Evolutionary conservation across 345 rosid species (phyloP).

Genomic region (Populus deltoides): DNA sequence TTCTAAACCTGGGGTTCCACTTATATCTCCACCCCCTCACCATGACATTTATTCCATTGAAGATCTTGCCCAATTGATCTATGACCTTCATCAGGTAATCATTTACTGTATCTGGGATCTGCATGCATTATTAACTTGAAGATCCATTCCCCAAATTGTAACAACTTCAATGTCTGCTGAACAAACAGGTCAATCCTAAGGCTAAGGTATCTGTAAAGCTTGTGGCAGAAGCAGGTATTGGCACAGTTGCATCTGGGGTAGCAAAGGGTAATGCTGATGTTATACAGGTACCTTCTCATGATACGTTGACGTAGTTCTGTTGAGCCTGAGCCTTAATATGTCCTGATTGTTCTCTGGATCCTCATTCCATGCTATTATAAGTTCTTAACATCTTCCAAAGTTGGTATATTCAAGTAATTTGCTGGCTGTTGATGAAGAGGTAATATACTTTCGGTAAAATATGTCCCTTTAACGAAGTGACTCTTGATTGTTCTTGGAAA

Average conservation of each 20-base stretch:
- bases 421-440: not conserved
- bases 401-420: not conserved
- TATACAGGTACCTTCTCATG: slow-evolving; percentile 60
- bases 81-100: slow-evolving; percentile 93
- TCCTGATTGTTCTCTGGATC: not conserved
- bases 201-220: slow-evolving; percentile 99
- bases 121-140: not conserved
- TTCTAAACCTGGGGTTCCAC: slow-evolving; percentile 99
- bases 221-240: slow-evolving; percentile 98
- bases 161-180: slow-evolving; percentile 8
- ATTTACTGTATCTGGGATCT: slow-evolving; percentile 20
- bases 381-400: not conserved
- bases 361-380: not conserved
- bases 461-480: not conserved
- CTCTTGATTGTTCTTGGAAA: not conserved
- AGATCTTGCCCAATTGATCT: slow-evolving; percentile 97
- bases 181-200: slow-evolving; percentile 77
- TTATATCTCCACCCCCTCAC: slow-evolving; percentile 98
- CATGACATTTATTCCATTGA: slow-evolving; percentile 97
- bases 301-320: not conserved
- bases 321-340: not conserved
- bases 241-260: slow-evolving; percentile 99
- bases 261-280: slow-evolving; percentile 98
- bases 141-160: slow-evolving; percentile 4
- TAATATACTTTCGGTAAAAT: not conserved